These are phyloP conservation scores for Pelargonium citronellum DNA, from an alignment of 441 rosid genomes.

Conservation along the genomic window DNA sequence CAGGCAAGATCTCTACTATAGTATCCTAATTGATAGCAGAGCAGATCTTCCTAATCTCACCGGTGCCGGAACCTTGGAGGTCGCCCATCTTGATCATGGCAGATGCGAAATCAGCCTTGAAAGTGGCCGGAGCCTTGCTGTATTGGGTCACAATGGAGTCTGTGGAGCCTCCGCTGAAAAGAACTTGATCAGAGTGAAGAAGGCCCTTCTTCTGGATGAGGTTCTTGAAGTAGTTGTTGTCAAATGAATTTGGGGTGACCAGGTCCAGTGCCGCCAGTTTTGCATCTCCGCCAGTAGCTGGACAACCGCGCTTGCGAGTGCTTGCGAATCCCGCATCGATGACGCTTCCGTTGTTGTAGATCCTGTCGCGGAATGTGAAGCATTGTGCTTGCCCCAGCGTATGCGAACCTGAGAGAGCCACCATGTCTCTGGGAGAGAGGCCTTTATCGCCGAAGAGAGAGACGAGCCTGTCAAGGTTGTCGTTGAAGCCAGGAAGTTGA, in stretches of 20 bases:
- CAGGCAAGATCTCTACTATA: too few relatives aligned
- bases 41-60: slow-evolving; percentile 41
- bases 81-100: slow-evolving; percentile 66
- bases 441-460: slow-evolving; percentile 34
- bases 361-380: slow-evolving; percentile 36
- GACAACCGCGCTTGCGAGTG: slow-evolving; percentile 39
- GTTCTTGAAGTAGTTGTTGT: slow-evolving; percentile 52
- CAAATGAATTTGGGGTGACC: slow-evolving; percentile 40
- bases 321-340: slow-evolving; percentile 44
- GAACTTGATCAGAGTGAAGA: slow-evolving; percentile 42
- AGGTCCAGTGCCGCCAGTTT: slow-evolving; percentile 42
- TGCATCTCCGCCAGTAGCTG: slow-evolving; percentile 23
- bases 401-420: slow-evolving; percentile 55
- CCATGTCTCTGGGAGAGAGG: slow-evolving; percentile 46
- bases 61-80: slow-evolving; percentile 30
- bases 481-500: slow-evolving; percentile 37
- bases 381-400: slow-evolving; percentile 54
- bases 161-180: slow-evolving; percentile 45
- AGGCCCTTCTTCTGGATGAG: slow-evolving; percentile 50
- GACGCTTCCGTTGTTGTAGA: slow-evolving; percentile 36
- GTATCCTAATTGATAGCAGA: slow-evolving; percentile 29
- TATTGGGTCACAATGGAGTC: slow-evolving; percentile 42
- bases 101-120: slow-evolving; percentile 41
- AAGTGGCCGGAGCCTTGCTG: slow-evolving; percentile 32
- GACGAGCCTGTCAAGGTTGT: slow-evolving; percentile 30